Evolutionary conservation across 2,329 filamentous ascomycete species (phyloP).

Genomic region (Nemania abortiva): DNA sequence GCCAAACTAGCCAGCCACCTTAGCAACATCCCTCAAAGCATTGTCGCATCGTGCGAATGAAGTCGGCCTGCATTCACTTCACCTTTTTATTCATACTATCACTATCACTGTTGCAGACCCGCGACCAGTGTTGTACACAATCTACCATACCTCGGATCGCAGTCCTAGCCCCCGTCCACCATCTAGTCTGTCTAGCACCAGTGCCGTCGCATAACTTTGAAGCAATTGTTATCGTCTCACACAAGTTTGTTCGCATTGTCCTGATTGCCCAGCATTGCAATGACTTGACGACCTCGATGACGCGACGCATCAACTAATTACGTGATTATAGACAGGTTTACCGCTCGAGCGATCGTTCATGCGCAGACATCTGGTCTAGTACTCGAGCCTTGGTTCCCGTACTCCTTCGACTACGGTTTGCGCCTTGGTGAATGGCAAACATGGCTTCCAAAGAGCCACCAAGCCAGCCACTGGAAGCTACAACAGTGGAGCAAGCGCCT

Average conservation of each 20-base stretch:
- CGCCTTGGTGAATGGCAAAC: slow-evolving; percentile 45
- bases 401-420: slow-evolving; percentile 25
- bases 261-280: neutral
- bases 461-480: slow-evolving; percentile 43
- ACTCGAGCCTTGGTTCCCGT: slow-evolving; percentile 20
- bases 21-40: neutral
- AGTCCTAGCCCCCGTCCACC: neutral
- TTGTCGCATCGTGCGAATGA: slow-evolving; percentile 23
- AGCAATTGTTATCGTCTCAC: neutral
- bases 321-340: neutral
- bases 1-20: slow-evolving; percentile 31
- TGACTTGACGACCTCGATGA: neutral
- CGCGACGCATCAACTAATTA: slow-evolving; percentile 15
- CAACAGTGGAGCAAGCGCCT: slow-evolving; percentile 35
- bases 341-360: slow-evolving; percentile 27
- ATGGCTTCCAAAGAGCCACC: slow-evolving; percentile 53
- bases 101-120: neutral
- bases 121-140: neutral
- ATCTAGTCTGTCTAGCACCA: neutral
- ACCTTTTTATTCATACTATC: neutral
- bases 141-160: neutral
- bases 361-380: slow-evolving; percentile 14
- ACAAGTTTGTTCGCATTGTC: neutral
- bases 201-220: neutral
- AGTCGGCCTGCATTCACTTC: neutral